A percentile compares a stretch with the other conserved stretches of the same genome.
Evolutionary conservation across 768 basidiomycete species (phyloP).

Genomic region (Lactarius akahatsu): DNA sequence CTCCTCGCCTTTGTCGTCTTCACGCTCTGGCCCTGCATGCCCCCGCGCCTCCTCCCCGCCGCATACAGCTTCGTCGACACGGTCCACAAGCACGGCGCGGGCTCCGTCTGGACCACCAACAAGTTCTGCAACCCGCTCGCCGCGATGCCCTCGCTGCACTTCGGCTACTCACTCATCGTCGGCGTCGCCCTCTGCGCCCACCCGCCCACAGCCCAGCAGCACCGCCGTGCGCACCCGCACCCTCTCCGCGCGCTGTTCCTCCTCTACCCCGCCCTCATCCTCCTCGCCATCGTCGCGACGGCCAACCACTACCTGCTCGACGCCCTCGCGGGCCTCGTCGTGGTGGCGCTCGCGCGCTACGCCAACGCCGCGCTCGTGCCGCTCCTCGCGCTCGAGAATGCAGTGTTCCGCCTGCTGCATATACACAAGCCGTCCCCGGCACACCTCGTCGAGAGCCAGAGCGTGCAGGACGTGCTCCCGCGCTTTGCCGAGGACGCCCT

Average conservation of each 20-base stretch:
- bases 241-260: conserved; percentile 12
- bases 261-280: conserved; percentile 19
- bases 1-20: conserved; percentile 23
- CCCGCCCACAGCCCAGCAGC: not conserved
- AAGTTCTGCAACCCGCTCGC: conserved; percentile 25
- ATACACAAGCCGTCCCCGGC: conserved; percentile 19
- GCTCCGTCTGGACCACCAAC: conserved; percentile 26
- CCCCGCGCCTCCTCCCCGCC: conserved; percentile 20
- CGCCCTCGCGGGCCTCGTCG: conserved; percentile 16
- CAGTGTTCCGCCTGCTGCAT: conserved; percentile 3
- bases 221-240: not conserved
- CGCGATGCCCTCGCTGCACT: conserved; percentile 24
- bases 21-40: conserved; percentile 26
- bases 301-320: conserved; percentile 26
- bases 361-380: conserved; percentile 16
- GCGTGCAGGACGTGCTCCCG: conserved; percentile 3
- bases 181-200: conserved; percentile 18
- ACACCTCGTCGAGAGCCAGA: not conserved
- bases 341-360: conserved; percentile 14
- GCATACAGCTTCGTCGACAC: conserved; percentile 23
- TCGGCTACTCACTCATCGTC: conserved; percentile 24
- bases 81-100: conserved; percentile 16
- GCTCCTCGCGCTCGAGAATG: conserved; percentile 19
- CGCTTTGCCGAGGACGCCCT: conserved; percentile 4
- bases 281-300: conserved; percentile 23